Percentiles rank a stretch among this genome's conserved stretches.
phyloP scores from a whole-genome alignment of 495 filamentous ascomycete genomes.

The Usnea hakonensis region DNA sequence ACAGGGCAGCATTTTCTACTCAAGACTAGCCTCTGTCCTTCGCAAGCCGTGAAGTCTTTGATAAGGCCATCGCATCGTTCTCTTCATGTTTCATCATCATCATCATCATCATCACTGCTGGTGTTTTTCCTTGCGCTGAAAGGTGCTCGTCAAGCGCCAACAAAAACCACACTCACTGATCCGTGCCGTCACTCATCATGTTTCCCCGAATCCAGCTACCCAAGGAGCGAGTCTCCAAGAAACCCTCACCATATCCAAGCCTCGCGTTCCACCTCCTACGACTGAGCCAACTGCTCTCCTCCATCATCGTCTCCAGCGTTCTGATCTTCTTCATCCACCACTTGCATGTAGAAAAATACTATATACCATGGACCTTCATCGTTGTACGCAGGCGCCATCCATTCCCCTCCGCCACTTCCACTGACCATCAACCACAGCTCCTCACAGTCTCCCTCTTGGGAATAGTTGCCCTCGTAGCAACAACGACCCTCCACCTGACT shows the following conservation, averaged over 20 bases:
- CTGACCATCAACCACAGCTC: conserved; percentile 34
- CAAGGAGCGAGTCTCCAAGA: conserved; percentile 8
- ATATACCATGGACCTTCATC: conserved; percentile 57
- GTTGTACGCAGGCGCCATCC: conserved; percentile 39
- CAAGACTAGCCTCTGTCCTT: not conserved
- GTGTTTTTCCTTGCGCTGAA: not conserved
- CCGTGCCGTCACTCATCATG: not conserved
- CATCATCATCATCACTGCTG: not conserved
- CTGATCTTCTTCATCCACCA: conserved; percentile 56
- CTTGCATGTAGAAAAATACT: conserved; percentile 45
- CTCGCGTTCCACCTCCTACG: conserved; percentile 53
- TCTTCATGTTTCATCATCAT: not conserved
- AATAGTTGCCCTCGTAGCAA: conserved; percentile 44
- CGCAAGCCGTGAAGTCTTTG: not conserved
- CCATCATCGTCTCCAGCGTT: conserved; percentile 49
- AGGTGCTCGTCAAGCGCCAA: not conserved
- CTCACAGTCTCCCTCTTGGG: conserved; percentile 48
- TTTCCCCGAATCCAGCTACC: not conserved
- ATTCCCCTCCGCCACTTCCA: conserved; percentile 2
- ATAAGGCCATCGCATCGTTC: not conserved
- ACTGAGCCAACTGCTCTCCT: conserved; percentile 42
- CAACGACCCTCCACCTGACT: conserved; percentile 49
- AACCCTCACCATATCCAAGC: conserved; percentile 50
- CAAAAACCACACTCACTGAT: not conserved
- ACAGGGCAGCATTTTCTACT: not conserved